Evolutionary conservation across 257 asterid genomes (phyloP).

Genomic region (Cinchona pubescens): DNA sequence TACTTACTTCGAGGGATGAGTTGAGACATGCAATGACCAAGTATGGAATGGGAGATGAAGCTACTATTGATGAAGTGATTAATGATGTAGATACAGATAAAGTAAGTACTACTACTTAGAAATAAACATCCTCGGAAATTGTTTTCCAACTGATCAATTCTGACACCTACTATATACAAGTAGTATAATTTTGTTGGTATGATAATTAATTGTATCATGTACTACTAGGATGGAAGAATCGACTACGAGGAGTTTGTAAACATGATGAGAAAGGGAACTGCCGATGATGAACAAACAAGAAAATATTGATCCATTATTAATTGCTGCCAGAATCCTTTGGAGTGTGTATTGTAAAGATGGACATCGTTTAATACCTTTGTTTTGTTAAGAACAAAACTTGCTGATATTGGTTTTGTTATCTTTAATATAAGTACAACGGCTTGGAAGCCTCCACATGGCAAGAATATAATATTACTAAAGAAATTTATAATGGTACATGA

Average conservation of each 20-base stretch:
- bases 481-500: too few relatives aligned
- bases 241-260: conserved; percentile 70
- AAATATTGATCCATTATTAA: neutral
- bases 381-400: too few relatives aligned
- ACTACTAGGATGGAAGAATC: conserved; percentile 89
- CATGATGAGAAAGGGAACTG: conserved; percentile 83
- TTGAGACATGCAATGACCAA: conserved; percentile 71
- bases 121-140: too few relatives aligned
- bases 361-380: too few relatives aligned
- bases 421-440: too few relatives aligned
- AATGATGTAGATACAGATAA: conserved; percentile 78
- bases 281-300: conserved; percentile 26
- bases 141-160: too few relatives aligned
- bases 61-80: conserved; percentile 74
- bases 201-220: neutral
- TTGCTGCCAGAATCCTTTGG: too few relatives aligned
- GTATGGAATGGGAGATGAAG: conserved; percentile 94
- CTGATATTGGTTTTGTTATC: too few relatives aligned
- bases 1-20: conserved; percentile 92
- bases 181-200: neutral
- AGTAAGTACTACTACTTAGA: conserved; percentile 48
- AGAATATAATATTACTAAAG: too few relatives aligned
- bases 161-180: too few relatives aligned
- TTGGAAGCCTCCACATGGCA: too few relatives aligned
- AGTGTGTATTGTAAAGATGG: too few relatives aligned